These are phyloP conservation scores for Fraxinus baroniana DNA, from an alignment of 305 asterid genomes.

Conservation along the genomic window DNA sequence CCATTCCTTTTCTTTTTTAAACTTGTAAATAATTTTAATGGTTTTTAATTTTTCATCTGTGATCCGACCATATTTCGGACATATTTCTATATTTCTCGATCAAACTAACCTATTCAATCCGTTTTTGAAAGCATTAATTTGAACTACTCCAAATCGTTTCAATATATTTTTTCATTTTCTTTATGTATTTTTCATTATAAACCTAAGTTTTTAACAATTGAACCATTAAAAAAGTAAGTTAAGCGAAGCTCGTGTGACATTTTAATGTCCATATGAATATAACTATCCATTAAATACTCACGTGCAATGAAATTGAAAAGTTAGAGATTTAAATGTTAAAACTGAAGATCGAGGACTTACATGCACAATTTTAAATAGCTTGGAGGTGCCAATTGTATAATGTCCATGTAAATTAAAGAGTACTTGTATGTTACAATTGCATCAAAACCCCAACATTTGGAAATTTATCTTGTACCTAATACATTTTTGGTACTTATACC, in stretches of 20 bases:
- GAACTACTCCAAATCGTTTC: background rate
- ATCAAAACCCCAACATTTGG: background rate
- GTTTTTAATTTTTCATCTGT: too few species aligned
- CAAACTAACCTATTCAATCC: background rate
- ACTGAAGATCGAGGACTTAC: background rate
- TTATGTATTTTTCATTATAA: too few species aligned
- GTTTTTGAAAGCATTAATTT: background rate
- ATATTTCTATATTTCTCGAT: background rate
- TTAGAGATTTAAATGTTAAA: background rate
- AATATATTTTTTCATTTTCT: too few species aligned
- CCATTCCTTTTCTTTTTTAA: background rate
- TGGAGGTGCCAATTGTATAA: background rate
- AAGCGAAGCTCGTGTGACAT: background rate
- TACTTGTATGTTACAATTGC: background rate
- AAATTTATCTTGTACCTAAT: background rate
- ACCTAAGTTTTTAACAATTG: background rate
- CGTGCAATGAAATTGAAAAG: background rate
- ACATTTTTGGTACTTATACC: background rate
- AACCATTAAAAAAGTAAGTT: background rate
- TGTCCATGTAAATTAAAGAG: background rate
- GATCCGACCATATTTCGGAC: too few species aligned
- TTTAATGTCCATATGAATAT: background rate
- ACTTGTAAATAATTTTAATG: background rate
- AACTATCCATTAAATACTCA: background rate
- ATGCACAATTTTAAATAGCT: background rate